A percentile compares a stretch with the other conserved stretches of the same genome.
Evolutionary conservation across 805 yeast genomes (phyloP).

Genomic region (Wickerhamiella musiphila): DNA sequence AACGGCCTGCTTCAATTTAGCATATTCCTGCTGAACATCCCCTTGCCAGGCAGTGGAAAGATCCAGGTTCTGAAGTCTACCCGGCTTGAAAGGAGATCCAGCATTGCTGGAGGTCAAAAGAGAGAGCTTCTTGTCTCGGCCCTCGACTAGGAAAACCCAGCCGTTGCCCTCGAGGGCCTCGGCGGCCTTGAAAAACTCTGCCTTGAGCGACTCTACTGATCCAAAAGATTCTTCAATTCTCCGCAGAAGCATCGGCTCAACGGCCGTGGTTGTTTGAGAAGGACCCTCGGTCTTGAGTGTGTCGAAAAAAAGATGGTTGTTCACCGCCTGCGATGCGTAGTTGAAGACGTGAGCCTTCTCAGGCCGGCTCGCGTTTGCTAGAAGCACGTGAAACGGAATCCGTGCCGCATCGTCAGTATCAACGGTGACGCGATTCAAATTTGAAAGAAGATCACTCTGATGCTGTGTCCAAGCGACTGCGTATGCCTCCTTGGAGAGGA

Average conservation of each 20-base stretch:
- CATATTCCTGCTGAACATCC: constrained; percentile 32
- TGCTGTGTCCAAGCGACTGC: constrained; percentile 65
- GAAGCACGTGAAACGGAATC: constrained; percentile 48
- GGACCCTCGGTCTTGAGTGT: constrained; percentile 31
- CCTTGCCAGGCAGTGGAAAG: constrained; percentile 52
- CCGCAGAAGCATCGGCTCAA: constrained; percentile 8
- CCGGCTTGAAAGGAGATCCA: constrained; percentile 60
- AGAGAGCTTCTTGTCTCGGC: constrained; percentile 31
- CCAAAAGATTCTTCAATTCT: constrained; percentile 55
- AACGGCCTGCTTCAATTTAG: constrained; percentile 27
- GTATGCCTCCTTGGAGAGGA: constrained; percentile 50
- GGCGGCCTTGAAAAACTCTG: constrained; percentile 52
- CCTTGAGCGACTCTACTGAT: constrained; percentile 55
- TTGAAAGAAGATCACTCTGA: constrained; percentile 41
- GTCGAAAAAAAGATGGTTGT: constrained; percentile 71
- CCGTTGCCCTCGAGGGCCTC: constrained; percentile 74
- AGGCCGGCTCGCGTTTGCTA: constrained; percentile 46
- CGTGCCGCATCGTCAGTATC: constrained; percentile 71
- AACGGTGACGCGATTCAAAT: constrained; percentile 41
- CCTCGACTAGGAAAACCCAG: constrained; percentile 72
- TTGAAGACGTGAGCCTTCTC: constrained; percentile 60
- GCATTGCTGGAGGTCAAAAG: constrained; percentile 75
- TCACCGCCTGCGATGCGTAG: constrained; percentile 78
- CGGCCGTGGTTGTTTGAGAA: constrained; percentile 12
- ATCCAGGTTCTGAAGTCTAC: constrained; percentile 48